These are phyloP conservation scores for Coemansia sp. DNA, from an alignment of 192 early-diverging fungal species.

Conservation along the genomic window DNA sequence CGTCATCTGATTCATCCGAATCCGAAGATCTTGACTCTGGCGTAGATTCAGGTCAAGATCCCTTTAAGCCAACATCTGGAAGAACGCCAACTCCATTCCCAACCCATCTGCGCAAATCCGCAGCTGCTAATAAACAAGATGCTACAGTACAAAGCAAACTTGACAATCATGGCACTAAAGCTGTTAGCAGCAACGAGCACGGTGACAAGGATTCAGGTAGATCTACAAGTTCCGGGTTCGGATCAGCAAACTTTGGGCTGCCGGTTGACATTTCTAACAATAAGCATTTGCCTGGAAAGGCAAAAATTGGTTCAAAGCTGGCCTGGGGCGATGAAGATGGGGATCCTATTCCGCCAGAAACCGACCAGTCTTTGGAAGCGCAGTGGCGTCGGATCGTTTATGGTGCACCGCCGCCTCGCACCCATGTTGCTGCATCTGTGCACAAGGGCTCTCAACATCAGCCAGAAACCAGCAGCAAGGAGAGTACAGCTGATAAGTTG, in stretches of 20 bases:
- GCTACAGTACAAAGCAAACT: neutral
- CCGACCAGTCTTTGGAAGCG: constrained; percentile 37
- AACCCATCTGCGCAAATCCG: constrained; percentile 10
- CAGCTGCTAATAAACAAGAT: neutral
- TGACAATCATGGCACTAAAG: neutral
- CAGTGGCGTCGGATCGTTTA: constrained; percentile 52
- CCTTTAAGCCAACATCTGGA: constrained; percentile 29
- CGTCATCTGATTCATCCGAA: neutral
- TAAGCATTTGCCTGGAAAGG: constrained; percentile 22
- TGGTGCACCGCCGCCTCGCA: constrained; percentile 36
- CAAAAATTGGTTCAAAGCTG: constrained; percentile 28
- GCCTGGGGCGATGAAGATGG: constrained; percentile 49
- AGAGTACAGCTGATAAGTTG: neutral
- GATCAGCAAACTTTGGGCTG: constrained; percentile 13
- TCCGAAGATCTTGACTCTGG: constrained; percentile 6
- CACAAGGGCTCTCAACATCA: neutral
- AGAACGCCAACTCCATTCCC: constrained; percentile 44
- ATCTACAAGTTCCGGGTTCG: neutral
- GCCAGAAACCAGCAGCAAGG: neutral
- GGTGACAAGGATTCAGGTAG: neutral
- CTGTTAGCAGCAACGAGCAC: neutral
- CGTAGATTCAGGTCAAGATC: neutral
- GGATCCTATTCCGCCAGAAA: constrained; percentile 13
- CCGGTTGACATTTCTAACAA: constrained; percentile 13
- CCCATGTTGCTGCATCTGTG: neutral